These are phyloP conservation scores for Cryptococcus wingfieldii DNA, from an alignment of 1,284 basidiomycete genomes.

Conservation along the genomic window DNA sequence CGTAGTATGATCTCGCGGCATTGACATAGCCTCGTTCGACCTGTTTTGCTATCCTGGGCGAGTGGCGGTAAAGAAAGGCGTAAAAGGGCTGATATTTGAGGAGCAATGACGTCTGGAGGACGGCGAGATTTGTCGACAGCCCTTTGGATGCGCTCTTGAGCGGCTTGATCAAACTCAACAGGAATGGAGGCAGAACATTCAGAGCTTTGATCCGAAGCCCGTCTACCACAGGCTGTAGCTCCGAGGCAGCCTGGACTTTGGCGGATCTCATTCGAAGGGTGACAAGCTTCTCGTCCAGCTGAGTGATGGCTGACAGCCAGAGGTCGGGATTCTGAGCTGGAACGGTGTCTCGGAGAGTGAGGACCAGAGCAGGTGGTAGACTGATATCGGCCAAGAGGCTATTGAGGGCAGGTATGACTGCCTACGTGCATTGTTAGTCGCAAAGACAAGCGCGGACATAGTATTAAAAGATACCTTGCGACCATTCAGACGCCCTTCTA, in stretches of 20 bases:
- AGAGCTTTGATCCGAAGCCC: slow-evolving; percentile 80
- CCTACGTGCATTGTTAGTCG: slow-evolving; percentile 52
- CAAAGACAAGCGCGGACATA: not conserved
- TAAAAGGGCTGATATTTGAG: slow-evolving; percentile 81
- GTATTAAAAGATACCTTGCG: slow-evolving; percentile 65
- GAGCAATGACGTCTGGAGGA: slow-evolving; percentile 82
- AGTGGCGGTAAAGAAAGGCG: slow-evolving; percentile 78
- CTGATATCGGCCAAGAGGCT: slow-evolving; percentile 73
- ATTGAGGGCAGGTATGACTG: slow-evolving; percentile 80
- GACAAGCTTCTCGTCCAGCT: slow-evolving; percentile 72
- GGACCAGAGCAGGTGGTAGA: slow-evolving; percentile 74
- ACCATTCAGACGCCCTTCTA: slow-evolving; percentile 78
- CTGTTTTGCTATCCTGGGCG: slow-evolving; percentile 76
- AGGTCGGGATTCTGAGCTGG: slow-evolving; percentile 61
- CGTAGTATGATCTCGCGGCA: slow-evolving; percentile 85
- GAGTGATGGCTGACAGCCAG: slow-evolving; percentile 74
- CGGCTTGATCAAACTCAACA: slow-evolving; percentile 74
- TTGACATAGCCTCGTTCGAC: slow-evolving; percentile 82
- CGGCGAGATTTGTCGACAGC: slow-evolving; percentile 84
- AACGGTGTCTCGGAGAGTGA: slow-evolving; percentile 73
- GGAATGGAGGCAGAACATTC: slow-evolving; percentile 81
- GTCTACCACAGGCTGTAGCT: slow-evolving; percentile 76
- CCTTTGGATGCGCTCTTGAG: slow-evolving; percentile 62
- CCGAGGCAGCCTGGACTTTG: slow-evolving; percentile 73
- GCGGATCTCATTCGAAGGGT: slow-evolving; percentile 61